These are phyloP conservation scores for Casuarina equisetifolia DNA, from an alignment of 306 rosid species.

Conservation along the genomic window DNA sequence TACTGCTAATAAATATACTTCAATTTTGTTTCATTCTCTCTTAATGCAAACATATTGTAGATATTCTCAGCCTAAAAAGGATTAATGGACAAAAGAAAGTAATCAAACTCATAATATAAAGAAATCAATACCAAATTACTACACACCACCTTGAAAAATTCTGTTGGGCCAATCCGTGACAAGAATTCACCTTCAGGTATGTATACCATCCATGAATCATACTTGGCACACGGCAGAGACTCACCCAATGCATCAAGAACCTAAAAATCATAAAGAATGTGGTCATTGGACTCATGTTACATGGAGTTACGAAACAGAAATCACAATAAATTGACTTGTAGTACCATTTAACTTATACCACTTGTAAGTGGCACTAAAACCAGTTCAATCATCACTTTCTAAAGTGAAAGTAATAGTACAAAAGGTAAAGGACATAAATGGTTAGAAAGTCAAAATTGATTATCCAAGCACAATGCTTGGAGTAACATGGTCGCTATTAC, in stretches of 20 bases:
- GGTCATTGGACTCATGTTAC: background rate
- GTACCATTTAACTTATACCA: background rate
- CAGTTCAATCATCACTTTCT: background rate
- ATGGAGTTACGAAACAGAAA: background rate
- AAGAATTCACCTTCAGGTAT: constrained; percentile 86
- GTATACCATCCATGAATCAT: constrained; percentile 97
- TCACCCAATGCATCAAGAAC: constrained; percentile 87
- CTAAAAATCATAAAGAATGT: constrained; percentile 32
- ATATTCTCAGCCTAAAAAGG: background rate
- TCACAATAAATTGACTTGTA: background rate
- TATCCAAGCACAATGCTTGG: background rate
- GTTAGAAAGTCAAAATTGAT: background rate
- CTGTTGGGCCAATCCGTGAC: constrained; percentile 92
- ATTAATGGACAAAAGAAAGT: background rate
- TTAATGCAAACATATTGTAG: background rate
- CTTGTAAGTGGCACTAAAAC: background rate
- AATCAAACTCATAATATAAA: background rate
- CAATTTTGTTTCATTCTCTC: background rate
- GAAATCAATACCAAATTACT: background rate
- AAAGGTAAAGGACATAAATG: background rate
- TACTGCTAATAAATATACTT: background rate
- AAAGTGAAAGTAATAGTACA: background rate
- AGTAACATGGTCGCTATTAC: background rate
- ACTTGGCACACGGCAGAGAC: constrained; percentile 70
- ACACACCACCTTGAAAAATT: constrained; percentile 65